Conservation (phyloP, 768 basidiomycete genomes). For the Amanita muscaria region DNA sequence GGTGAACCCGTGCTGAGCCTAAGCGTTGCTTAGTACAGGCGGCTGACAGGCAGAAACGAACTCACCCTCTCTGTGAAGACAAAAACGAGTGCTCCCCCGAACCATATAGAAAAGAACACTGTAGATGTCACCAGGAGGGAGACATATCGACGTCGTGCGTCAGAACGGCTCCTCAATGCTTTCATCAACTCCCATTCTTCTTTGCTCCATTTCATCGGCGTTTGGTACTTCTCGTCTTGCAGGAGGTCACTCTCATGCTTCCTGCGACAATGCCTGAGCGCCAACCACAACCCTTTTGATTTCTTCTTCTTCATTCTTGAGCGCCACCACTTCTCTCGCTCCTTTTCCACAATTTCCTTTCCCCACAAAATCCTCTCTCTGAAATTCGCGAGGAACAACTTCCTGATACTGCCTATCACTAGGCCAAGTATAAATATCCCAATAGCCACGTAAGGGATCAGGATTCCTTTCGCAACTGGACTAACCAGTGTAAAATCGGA, state of each 20-base stretch:
- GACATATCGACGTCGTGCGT: constrained; percentile 19
- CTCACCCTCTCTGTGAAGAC: constrained; percentile 26
- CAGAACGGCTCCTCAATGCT: constrained; percentile 19
- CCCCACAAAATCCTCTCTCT: constrained; percentile 26
- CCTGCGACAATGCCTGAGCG: neutral
- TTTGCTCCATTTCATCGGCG: constrained; percentile 21
- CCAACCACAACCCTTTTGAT: neutral
- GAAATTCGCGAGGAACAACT: constrained; percentile 29
- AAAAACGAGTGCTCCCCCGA: constrained; percentile 29
- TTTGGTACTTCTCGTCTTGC: constrained; percentile 14
- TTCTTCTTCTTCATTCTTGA: constrained; percentile 5
- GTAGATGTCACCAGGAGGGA: constrained; percentile 21
- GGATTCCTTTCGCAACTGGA: constrained; percentile 19
- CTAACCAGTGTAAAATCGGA: constrained; percentile 27
- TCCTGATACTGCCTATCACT: constrained; percentile 29
- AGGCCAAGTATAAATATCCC: constrained; percentile 31
- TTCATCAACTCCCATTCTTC: constrained; percentile 33
- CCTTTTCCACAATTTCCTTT: constrained; percentile 19
- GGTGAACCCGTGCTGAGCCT: constrained; percentile 25
- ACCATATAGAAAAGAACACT: constrained; percentile 24
- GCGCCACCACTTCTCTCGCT: constrained; percentile 20
- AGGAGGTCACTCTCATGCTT: constrained; percentile 1
- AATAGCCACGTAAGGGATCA: constrained; percentile 30
- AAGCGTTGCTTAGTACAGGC: neutral
- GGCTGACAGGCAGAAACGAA: neutral